These are phyloP conservation scores for Bipolaris bicolor DNA, from an alignment of 2,329 filamentous ascomycete genomes.

Conservation along the genomic window DNA sequence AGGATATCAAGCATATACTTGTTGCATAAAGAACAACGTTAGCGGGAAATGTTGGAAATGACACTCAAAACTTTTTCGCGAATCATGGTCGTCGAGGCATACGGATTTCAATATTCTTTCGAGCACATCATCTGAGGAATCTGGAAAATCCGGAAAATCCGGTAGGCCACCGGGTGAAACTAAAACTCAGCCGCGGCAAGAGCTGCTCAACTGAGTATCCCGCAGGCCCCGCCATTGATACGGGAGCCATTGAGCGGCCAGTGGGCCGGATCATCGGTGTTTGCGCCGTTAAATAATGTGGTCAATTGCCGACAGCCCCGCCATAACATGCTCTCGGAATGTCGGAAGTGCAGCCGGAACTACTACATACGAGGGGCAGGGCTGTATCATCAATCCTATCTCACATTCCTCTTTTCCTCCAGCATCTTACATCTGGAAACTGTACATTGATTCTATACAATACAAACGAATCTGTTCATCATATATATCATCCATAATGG, in stretches of 20 bases:
- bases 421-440: background rate
- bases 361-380: conserved; percentile 10
- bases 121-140: too few species aligned
- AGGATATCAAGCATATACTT: too few species aligned
- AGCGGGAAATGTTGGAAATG: background rate
- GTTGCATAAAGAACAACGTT: too few species aligned
- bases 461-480: background rate
- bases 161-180: too few species aligned
- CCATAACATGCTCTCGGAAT: conserved; percentile 19
- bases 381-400: conserved; percentile 7
- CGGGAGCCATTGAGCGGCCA: conserved; percentile 19
- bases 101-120: too few species aligned
- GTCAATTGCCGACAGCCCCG: conserved; percentile 24
- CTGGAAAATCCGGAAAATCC: too few species aligned
- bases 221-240: background rate
- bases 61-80: too few species aligned
- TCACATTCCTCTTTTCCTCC: background rate
- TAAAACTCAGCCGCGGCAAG: conserved; percentile 2
- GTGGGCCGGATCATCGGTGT: conserved; percentile 25
- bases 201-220: background rate
- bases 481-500: conserved; percentile 46
- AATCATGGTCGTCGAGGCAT: too few species aligned
- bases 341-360: conserved; percentile 25
- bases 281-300: conserved; percentile 17
- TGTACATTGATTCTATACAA: background rate